These are phyloP conservation scores for Suhomyces sp. DNA, from an alignment of 805 yeast species.

Conservation along the genomic window DNA sequence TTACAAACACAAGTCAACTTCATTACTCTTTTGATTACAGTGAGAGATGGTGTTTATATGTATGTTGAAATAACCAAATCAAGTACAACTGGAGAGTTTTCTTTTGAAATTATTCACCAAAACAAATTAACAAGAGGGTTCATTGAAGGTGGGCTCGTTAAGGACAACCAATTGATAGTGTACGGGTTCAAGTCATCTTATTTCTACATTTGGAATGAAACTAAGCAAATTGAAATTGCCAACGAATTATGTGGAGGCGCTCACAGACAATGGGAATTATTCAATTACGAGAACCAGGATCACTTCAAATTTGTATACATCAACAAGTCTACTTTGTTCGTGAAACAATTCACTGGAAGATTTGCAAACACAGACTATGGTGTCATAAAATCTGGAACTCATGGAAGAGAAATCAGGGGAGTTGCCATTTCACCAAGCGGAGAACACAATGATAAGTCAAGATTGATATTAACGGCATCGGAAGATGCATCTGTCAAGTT, in stretches of 20 bases:
- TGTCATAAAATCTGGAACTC: conserved; percentile 59
- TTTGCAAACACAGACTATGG: conserved; percentile 23
- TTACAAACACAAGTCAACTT: conserved; percentile 24
- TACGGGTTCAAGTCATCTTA: conserved; percentile 82
- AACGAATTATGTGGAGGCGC: conserved; percentile 87
- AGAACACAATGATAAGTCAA: conserved; percentile 24
- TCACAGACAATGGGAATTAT: conserved; percentile 77
- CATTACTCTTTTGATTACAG: conserved; percentile 46
- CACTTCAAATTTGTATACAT: conserved; percentile 55
- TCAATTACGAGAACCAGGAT: conserved; percentile 14
- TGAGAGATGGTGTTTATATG: conserved; percentile 66
- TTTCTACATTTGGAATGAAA: conserved; percentile 82
- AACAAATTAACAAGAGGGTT: conserved; percentile 75
- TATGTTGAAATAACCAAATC: conserved; percentile 24
- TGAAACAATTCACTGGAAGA: conserved; percentile 27
- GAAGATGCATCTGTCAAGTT: conserved; percentile 83
- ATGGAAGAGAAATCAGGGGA: conserved; percentile 89
- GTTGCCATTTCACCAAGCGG: conserved; percentile 54
- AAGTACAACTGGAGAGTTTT: conserved; percentile 14
- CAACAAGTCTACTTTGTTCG: conserved; percentile 47
- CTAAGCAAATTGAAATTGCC: conserved; percentile 65
- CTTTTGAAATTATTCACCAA: conserved; percentile 40
- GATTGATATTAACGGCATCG: conserved; percentile 69
- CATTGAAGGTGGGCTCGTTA: conserved; percentile 67
- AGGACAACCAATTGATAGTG: conserved; percentile 48